Percentiles rank a stretch among this genome's conserved stretches.
Conservation (phyloP, 2,329 filamentous ascomycete species). For the Nakataea oryzae region DNA sequence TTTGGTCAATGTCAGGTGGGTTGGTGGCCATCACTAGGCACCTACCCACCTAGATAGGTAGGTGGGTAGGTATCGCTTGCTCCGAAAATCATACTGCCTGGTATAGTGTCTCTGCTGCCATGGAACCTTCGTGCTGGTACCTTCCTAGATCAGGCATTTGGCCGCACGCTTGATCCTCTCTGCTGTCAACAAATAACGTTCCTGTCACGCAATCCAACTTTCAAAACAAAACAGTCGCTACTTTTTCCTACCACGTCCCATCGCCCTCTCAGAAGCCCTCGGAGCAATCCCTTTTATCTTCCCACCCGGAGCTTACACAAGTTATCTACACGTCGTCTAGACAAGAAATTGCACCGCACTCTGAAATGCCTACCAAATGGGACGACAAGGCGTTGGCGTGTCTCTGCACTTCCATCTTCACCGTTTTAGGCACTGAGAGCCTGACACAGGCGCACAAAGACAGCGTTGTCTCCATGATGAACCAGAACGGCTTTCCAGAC, state of each 20-base stretch:
- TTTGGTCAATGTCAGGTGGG: no score
- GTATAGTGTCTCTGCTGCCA: no score
- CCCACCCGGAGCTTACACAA: background rate
- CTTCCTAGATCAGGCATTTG: no score
- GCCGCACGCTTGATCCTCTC: no score
- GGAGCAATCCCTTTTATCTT: background rate
- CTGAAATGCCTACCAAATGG: conserved; percentile 17
- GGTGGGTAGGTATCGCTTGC: no score
- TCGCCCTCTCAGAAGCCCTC: background rate
- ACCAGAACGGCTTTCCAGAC: conserved; percentile 11
- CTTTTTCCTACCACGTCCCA: background rate
- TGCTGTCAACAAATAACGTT: background rate
- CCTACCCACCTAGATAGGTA: no score
- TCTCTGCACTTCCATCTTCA: conserved; percentile 17
- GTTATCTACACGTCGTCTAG: background rate
- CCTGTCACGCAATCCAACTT: background rate
- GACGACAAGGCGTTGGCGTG: conserved; percentile 15
- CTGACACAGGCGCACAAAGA: conserved; percentile 15
- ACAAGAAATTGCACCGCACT: background rate
- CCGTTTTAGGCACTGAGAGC: conserved; percentile 6
- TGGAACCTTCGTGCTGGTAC: no score
- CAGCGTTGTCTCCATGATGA: conserved; percentile 12
- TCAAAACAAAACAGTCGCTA: background rate
- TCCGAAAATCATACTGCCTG: no score
- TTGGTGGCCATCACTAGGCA: no score